A percentile compares a stretch with the other conserved stretches of the same genome.
Conservation (phyloP, 306 rosid species). For the Cucumis sativus region DNA sequence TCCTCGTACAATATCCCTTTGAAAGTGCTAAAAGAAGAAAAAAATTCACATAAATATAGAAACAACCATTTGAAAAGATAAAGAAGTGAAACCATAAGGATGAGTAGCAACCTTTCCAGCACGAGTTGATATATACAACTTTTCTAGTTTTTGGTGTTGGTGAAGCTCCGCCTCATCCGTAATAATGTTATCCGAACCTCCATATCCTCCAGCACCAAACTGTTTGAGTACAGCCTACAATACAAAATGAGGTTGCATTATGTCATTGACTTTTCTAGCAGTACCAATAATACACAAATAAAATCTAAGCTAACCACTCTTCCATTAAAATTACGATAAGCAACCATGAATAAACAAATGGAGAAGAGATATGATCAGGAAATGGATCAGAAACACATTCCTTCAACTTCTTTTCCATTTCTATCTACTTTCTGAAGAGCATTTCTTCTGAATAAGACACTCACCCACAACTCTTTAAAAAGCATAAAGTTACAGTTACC, state of each 20-base stretch:
- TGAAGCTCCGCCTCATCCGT: slow-evolving; percentile 77
- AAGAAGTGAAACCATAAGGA: slow-evolving; percentile 11
- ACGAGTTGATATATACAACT: slow-evolving; percentile 92
- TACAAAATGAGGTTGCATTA: slow-evolving; percentile 6
- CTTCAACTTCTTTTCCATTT: not conserved
- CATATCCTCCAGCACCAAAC: slow-evolving; percentile 94
- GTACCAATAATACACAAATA: not conserved
- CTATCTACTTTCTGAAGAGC: not conserved
- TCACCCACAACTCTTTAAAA: not conserved
- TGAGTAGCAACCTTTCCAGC: slow-evolving; percentile 71
- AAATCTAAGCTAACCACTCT: not conserved
- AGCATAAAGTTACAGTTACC: not conserved
- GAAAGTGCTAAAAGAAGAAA: slow-evolving; percentile 60
- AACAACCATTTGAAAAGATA: not conserved
- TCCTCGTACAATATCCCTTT: slow-evolving; percentile 96
- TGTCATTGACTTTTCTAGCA: not conserved
- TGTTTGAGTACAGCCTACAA: slow-evolving; percentile 91
- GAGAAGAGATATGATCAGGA: not conserved
- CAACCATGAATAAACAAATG: not conserved
- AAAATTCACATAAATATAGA: slow-evolving; percentile 8
- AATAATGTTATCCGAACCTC: slow-evolving; percentile 76
- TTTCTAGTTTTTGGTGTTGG: slow-evolving; percentile 91
- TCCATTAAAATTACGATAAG: not conserved
- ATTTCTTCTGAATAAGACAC: not conserved
- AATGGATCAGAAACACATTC: not conserved